These are phyloP conservation scores for Candida vaughaniae DNA, from an alignment of 805 yeast genomes.

Conservation along the genomic window DNA sequence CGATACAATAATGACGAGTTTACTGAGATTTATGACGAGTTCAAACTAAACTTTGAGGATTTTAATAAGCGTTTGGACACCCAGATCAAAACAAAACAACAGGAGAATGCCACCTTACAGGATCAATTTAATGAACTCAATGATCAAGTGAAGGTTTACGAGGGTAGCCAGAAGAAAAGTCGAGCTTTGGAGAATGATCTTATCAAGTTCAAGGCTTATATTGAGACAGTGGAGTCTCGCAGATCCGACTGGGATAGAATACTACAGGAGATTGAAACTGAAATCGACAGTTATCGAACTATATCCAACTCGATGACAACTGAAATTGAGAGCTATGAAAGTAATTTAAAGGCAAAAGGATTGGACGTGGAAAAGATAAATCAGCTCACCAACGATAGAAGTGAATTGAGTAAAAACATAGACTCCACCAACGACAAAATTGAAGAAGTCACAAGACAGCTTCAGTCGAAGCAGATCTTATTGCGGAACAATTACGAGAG, in stretches of 20 bases:
- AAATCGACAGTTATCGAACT: conserved; percentile 44
- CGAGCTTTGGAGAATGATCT: conserved; percentile 70
- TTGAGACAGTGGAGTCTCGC: conserved; percentile 63
- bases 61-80: conserved; percentile 49
- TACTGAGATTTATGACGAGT: conserved; percentile 50
- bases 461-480: conserved; percentile 50
- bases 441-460: conserved; percentile 45
- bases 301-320: conserved; percentile 42
- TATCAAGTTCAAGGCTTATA: conserved; percentile 67
- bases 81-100: conserved; percentile 43
- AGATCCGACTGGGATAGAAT: conserved; percentile 63
- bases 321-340: conserved; percentile 40
- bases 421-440: conserved; percentile 44
- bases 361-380: conserved; percentile 65
- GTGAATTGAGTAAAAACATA: conserved; percentile 52
- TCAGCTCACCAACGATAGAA: conserved; percentile 59
- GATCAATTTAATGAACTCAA: conserved; percentile 40
- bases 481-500: conserved; percentile 50
- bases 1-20: conserved; percentile 58
- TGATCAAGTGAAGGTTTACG: conserved; percentile 46
- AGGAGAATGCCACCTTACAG: conserved; percentile 40
- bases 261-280: conserved; percentile 55
- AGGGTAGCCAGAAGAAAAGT: conserved; percentile 54
- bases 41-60: conserved; percentile 54
- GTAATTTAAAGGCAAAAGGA: conserved; percentile 50